Conservation (phyloP, 2,329 filamentous ascomycete species). For the Verticillium klebahnii region DNA sequence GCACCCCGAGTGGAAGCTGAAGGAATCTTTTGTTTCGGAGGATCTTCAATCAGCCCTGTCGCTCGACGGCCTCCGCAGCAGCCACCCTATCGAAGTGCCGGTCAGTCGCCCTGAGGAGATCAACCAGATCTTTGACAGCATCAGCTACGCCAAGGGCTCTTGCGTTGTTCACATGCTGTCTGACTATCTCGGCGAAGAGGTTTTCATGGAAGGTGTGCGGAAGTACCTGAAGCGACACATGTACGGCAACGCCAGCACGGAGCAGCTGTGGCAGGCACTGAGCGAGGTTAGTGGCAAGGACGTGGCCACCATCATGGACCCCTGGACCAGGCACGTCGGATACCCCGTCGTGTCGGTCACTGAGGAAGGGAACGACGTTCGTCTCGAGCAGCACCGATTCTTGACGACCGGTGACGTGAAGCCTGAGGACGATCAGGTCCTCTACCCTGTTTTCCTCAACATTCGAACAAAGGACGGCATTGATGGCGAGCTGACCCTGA, state of each 20-base stretch:
- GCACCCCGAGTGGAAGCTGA: slow-evolving; percentile 98
- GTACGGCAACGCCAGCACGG: slow-evolving; percentile 91
- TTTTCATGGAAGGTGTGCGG: slow-evolving; percentile 87
- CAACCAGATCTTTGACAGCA: slow-evolving; percentile 97
- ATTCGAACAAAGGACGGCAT: slow-evolving; percentile 81
- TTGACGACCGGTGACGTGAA: slow-evolving; percentile 88
- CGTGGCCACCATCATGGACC: slow-evolving; percentile 84
- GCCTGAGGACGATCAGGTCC: slow-evolving; percentile 81
- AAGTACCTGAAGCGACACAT: slow-evolving; percentile 92
- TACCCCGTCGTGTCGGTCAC: slow-evolving; percentile 88
- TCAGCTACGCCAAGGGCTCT: slow-evolving; percentile 95
- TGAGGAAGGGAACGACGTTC: slow-evolving; percentile 65
- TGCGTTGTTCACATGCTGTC: slow-evolving; percentile 97
- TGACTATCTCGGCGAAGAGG: slow-evolving; percentile 87
- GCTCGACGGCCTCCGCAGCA: slow-evolving; percentile 87
- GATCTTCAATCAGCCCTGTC: slow-evolving; percentile 83
- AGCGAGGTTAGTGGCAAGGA: slow-evolving; percentile 88
- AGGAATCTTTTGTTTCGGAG: slow-evolving; percentile 92
- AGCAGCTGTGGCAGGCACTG: slow-evolving; percentile 85
- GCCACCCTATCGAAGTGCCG: slow-evolving; percentile 93
- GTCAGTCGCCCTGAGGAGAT: slow-evolving; percentile 94
- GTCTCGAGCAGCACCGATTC: slow-evolving; percentile 93
- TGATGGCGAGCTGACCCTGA: slow-evolving; percentile 64
- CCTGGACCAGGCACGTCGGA: slow-evolving; percentile 96
- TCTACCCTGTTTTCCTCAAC: slow-evolving; percentile 87